Evolutionary conservation across 176 grass and related monocot genomes (phyloP).

Genomic region (Microstegium vimineum): DNA sequence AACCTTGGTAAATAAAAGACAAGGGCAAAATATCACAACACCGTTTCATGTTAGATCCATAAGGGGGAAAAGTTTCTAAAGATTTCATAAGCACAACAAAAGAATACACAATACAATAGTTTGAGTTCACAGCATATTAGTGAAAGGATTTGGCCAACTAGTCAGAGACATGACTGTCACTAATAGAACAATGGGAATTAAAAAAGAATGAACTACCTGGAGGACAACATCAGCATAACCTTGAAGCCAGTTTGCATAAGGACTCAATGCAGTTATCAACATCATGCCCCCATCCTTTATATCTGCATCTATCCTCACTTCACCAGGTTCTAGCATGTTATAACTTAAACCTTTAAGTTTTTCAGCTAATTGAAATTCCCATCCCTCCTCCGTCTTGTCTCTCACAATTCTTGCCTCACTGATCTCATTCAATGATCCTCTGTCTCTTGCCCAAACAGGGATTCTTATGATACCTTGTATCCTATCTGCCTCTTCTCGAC

Average conservation of each 20-base stretch:
- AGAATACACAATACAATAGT: slow-evolving; percentile 12
- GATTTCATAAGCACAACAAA: slow-evolving; percentile 17
- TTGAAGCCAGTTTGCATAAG: slow-evolving; percentile 93
- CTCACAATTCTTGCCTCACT: slow-evolving; percentile 68
- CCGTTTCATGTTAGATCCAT: slow-evolving; percentile 14
- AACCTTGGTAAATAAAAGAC: slow-evolving; percentile 57
- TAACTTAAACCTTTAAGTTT: slow-evolving; percentile 94
- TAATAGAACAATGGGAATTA: slow-evolving; percentile 11
- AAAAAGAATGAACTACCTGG: slow-evolving; percentile 51
- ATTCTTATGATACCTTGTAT: slow-evolving; percentile 72
- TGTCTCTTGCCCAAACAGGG: slow-evolving; percentile 86
- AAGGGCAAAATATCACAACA: slow-evolving; percentile 15
- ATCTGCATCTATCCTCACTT: slow-evolving; percentile 94
- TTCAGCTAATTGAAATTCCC: slow-evolving; percentile 97
- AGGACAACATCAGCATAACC: slow-evolving; percentile 95
- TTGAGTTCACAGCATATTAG: slow-evolving; percentile 8
- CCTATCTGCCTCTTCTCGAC: slow-evolving; percentile 49
- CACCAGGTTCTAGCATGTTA: slow-evolving; percentile 80
- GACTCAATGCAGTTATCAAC: slow-evolving; percentile 85
- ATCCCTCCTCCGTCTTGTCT: slow-evolving; percentile 79
- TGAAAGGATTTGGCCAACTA: background rate
- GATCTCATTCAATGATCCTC: slow-evolving; percentile 57
- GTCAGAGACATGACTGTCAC: background rate
- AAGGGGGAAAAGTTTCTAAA: background rate
- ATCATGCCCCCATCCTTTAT: slow-evolving; percentile 99